Base-by-base conservation (phyloP, 1,139 yeast genomes). In the Meyerozyma carpophila region DNA sequence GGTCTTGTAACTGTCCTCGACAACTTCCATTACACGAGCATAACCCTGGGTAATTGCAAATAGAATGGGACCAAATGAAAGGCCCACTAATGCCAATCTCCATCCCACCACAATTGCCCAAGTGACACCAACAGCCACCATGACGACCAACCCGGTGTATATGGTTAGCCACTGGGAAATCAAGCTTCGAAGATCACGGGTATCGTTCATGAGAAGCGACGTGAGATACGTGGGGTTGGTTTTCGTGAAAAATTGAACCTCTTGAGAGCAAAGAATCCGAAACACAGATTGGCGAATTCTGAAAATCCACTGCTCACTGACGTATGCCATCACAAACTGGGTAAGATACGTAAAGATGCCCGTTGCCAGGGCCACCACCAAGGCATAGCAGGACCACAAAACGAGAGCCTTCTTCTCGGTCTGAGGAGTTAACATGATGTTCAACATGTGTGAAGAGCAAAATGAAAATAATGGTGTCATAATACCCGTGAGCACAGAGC, bases 81-180 rank as follows among this genome's bases (percentile, higher is more conserved):
- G 54, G 1, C 95, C 94, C 1, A 88, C 93, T 13, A 91, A 63
- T 1, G 96, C 79, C 41, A 93, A 66, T 53, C 83, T 85, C 98
- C 98, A 93, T 0, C 96, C 96, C n/a, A 75, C 58, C 0, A 73
- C 71, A 5, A 89, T 52, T 0, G 96, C 82, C 97, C 98, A 91
- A 5, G 79, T 65, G 4, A 82, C 52, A 3, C 96, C 95, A 20
- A 81, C 63, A 0, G 69, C 36, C 0, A 84, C 67, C 44, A 90
- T 71, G 0, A 80, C 65, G 1, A 76, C 43, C 41, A 86, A 70
- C 4, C 82, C 77, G 1, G 79, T 54, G 0, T 76, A 43, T 0
- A 84, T 74, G 10, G 82, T 69, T 31, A 88, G 56, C 50, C 84
- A 82, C 37, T 79, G 79, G 1, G 89, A 73, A 2, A 85, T 72